Percentiles rank a stretch among this genome's conserved stretches.
Evolutionary conservation across 768 basidiomycete genomes (phyloP).

Genomic region (Galerina sulciceps): DNA sequence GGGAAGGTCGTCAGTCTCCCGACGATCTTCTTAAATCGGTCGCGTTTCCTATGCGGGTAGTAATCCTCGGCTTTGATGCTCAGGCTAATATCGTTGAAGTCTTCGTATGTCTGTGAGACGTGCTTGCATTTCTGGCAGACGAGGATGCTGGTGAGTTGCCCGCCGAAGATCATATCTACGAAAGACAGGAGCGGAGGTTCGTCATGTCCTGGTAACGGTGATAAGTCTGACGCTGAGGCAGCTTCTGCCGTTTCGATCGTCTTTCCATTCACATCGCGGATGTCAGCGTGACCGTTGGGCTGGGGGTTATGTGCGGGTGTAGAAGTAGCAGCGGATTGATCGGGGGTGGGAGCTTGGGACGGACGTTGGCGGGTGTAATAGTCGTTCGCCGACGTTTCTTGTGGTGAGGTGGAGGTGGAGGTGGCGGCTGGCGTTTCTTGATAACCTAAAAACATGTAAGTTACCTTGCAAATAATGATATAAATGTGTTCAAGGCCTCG

Average conservation of each 20-base stretch:
- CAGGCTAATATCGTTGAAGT: conserved; percentile 92
- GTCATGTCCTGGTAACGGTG: conserved; percentile 23
- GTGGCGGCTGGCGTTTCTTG: conserved; percentile 67
- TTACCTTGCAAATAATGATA: not conserved
- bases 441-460: conserved; percentile 59
- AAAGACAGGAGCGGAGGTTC: conserved; percentile 68
- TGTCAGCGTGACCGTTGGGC: conserved; percentile 6
- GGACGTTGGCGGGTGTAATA: conserved; percentile 28
- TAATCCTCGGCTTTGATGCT: conserved; percentile 87
- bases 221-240: not conserved
- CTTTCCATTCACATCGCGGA: conserved; percentile 1
- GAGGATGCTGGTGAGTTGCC: conserved; percentile 86
- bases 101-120: conserved; percentile 90
- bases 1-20: conserved; percentile 57
- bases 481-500: not conserved
- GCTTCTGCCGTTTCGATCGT: not conserved
- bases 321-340: not conserved
- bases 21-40: conserved; percentile 76
- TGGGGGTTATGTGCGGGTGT: conserved; percentile 8
- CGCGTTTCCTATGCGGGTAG: conserved; percentile 65
- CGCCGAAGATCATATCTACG: conserved; percentile 90
- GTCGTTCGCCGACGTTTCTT: conserved; percentile 47
- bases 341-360: conserved; percentile 3
- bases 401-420: conserved; percentile 21
- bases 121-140: conserved; percentile 95